Evolutionary conservation across 2,329 filamentous ascomycete species (phyloP), one percentile per base, ranked within the genome.

Genomic region (Trichophyton verrucosum): DNA sequence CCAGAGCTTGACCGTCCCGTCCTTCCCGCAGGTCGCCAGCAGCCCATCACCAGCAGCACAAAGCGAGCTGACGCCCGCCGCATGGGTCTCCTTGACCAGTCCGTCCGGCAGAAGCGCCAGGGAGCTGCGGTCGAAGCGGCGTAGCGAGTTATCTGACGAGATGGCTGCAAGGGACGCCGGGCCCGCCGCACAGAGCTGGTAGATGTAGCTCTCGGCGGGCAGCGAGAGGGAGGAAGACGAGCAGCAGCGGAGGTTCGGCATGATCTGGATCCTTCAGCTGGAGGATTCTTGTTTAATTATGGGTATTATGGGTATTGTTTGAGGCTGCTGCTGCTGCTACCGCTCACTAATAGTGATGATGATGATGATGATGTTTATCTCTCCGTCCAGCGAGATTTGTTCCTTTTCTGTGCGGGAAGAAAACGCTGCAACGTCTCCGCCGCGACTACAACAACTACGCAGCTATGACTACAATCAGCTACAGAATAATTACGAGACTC

Each of bases 131-230:
- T 76, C 73, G 62, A 77, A 73, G 6, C 75, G 64, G 13, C 75
- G 73, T 58, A 77, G 66, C 17, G 75, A 77, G 66, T 77, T 74
- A 68, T 77, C 75, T 17, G 75, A 77, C 6, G 75, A 75, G 60
- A 77, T 77, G 47, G 73, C 74, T 13, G 74, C 74, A 51, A 77
- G 70, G 7, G 67, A 66, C 24, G 66, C 66, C 24, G 66, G 64
- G 13, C 68, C 68, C 6, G 68, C 67, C 1, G 69, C 64, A 4
- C 69, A 66, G 58, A 77, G 68, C 8, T 70, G 70, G 65, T 77
- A 77, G 64, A 77, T 76, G 68, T 77, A 77, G 63, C 70, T 75
- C 33, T 71, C 71, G 42, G 69, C 59, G 0, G 74, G 71, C 1
- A 77, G 68, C 20, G 70, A 71, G 47, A 76, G 67, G n/a, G 72